A percentile compares a stretch with the other conserved stretches of the same genome.
phyloP scores from a whole-genome alignment of 2,329 filamentous ascomycete genomes.

The Xylariomycetidae sp. region DNA sequence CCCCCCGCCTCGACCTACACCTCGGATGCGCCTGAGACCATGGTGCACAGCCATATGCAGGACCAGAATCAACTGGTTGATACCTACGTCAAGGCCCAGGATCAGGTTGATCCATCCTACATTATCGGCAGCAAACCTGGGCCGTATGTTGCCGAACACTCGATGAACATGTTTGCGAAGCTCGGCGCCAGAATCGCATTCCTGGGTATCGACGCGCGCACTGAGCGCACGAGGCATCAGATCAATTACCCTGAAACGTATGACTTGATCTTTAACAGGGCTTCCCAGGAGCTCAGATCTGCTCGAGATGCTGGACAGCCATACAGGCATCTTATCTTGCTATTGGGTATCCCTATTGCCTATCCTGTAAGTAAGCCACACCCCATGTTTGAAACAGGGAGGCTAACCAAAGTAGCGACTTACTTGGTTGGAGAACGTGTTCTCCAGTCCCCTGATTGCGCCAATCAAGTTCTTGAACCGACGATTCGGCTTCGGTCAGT shows the following conservation, averaged over 20 bases:
- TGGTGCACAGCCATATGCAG: constrained; percentile 53
- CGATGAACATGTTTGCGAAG: constrained; percentile 79
- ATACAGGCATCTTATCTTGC: constrained; percentile 81
- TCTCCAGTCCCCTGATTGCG: constrained; percentile 79
- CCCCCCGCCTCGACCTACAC: constrained; percentile 85
- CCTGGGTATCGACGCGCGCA: constrained; percentile 85
- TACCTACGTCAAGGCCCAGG: constrained; percentile 61
- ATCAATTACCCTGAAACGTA: constrained; percentile 94
- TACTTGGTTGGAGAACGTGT: constrained; percentile 94
- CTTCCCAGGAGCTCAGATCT: constrained; percentile 67
- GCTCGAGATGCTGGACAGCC: constrained; percentile 65
- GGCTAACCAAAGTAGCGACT: constrained; percentile 53
- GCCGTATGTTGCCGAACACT: constrained; percentile 85
- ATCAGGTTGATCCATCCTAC: constrained; percentile 60
- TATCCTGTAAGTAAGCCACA: constrained; percentile 60
- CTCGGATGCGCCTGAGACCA: constrained; percentile 56
- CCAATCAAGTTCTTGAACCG: constrained; percentile 88
- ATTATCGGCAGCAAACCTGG: constrained; percentile 74
- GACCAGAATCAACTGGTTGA: constrained; percentile 71
- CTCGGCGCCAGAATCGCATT: constrained; percentile 81
- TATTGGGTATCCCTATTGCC: constrained; percentile 82
- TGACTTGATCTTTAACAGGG: constrained; percentile 72
- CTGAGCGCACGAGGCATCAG: constrained; percentile 89
- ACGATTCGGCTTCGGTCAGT: constrained; percentile 69
- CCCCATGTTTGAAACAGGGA: constrained; percentile 27